phyloP scores from a whole-genome alignment of 163 green algal genomes.

The Picocystis sp. region DNA sequence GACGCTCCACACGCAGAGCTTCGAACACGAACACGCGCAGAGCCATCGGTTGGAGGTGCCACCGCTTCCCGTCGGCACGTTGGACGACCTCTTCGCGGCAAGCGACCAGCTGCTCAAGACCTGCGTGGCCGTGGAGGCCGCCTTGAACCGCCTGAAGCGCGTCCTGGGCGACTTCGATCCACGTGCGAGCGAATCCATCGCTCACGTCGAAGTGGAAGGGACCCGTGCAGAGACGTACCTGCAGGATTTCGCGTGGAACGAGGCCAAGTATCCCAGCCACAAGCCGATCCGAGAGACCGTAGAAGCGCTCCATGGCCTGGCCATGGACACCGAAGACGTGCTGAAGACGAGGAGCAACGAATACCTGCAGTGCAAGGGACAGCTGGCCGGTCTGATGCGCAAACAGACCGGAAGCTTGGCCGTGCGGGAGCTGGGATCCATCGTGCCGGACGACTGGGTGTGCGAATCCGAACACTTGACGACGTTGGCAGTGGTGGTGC shows the following conservation, averaged over 20 bases:
- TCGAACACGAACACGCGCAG: constrained; percentile 7
- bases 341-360: constrained; percentile 36
- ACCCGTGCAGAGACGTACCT: constrained; percentile 56
- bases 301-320: constrained; percentile 59
- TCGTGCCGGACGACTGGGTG: constrained; percentile 47
- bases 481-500: constrained; percentile 79
- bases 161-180: not conserved
- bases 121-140: constrained; percentile 12
- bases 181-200: not conserved
- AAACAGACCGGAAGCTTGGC: constrained; percentile 73
- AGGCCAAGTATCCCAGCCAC: constrained; percentile 81
- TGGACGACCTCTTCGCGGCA: constrained; percentile 84
- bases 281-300: constrained; percentile 74
- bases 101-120: constrained; percentile 85
- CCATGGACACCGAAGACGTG: constrained; percentile 66
- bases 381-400: constrained; percentile 46
- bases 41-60: constrained; percentile 74
- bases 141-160: not conserved
- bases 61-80: constrained; percentile 74
- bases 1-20: not conserved
- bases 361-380: constrained; percentile 67
- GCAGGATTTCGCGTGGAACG: constrained; percentile 81
- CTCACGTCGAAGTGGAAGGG: constrained; percentile 55
- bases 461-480: constrained; percentile 80
- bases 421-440: constrained; percentile 49